phyloP scores from a whole-genome alignment of 1,139 yeast species.

The Saccharomyces hybrid region DNA sequence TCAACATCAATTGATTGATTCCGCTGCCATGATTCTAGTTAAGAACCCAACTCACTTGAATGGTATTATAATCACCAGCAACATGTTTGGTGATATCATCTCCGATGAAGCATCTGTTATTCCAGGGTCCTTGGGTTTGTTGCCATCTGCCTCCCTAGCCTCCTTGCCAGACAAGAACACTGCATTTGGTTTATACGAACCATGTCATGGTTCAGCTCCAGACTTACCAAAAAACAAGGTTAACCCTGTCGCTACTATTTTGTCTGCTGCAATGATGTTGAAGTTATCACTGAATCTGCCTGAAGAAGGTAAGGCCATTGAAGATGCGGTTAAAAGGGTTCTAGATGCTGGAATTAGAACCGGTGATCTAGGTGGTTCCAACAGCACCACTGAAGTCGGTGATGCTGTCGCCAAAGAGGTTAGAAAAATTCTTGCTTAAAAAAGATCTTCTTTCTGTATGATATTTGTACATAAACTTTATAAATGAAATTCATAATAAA shows the following conservation, averaged over 20 bases:
- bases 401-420: conserved; percentile 81
- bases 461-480: not conserved
- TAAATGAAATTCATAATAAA: not conserved
- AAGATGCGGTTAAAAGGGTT: conserved; percentile 77
- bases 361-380: conserved; percentile 79
- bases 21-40: conserved; percentile 96
- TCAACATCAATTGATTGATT: conserved; percentile 92
- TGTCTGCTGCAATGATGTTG: conserved; percentile 96
- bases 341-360: conserved; percentile 82
- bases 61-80: conserved; percentile 85
- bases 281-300: conserved; percentile 75
- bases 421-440: conserved; percentile 38
- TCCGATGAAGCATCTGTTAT: conserved; percentile 97
- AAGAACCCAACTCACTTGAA: conserved; percentile 84
- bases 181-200: conserved; percentile 95
- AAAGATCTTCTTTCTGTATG: not conserved
- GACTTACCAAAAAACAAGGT: conserved; percentile 83
- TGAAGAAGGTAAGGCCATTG: conserved; percentile 83
- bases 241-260: conserved; percentile 89
- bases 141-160: conserved; percentile 94
- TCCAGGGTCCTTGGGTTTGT: conserved; percentile 92
- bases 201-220: conserved; percentile 98
- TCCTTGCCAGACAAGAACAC: conserved; percentile 89
- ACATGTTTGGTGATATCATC: conserved; percentile 97
- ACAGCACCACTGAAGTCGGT: conserved; percentile 82